These are phyloP conservation scores for Chrysanthemum lavandulifolium DNA, from an alignment of 129 eudicot species.

Conservation along the genomic window DNA sequence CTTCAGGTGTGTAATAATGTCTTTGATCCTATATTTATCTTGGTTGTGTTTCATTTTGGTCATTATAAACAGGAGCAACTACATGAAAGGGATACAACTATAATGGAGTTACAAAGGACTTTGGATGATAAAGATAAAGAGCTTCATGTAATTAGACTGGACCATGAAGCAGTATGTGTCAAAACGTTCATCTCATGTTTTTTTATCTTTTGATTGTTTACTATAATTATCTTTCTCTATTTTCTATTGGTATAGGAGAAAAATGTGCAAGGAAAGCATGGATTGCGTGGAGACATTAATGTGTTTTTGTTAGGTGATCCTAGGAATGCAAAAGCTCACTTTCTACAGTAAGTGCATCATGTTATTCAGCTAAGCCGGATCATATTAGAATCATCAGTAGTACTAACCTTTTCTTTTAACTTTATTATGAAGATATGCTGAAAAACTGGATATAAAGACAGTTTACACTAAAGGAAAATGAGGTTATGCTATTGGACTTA, in stretches of 20 bases:
- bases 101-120: slow-evolving; percentile 69
- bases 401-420: too few species aligned
- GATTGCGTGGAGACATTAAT: too few species aligned
- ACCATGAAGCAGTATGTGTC: slow-evolving; percentile 65
- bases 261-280: too few species aligned
- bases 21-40: not conserved
- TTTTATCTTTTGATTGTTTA: not conserved
- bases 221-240: not conserved
- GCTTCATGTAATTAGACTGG: slow-evolving; percentile 73
- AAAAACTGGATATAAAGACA: too few species aligned
- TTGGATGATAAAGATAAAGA: slow-evolving; percentile 81
- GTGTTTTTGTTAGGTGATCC: too few species aligned
- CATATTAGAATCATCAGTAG: too few species aligned
- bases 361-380: too few species aligned
- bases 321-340: too few species aligned
- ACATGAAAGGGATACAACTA: slow-evolving; percentile 66
- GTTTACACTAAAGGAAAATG: too few species aligned
- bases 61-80: slow-evolving; percentile 58
- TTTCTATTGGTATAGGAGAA: slow-evolving; percentile 39
- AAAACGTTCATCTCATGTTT: not conserved
- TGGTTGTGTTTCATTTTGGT: not conserved
- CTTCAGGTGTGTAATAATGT: slow-evolving; percentile 62
- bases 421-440: too few species aligned
- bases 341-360: too few species aligned
- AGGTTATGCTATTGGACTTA: too few species aligned